Evolutionary conservation across 208 protist species (phyloP).

Genomic region (Acanthamoeba culbertsoni): DNA sequence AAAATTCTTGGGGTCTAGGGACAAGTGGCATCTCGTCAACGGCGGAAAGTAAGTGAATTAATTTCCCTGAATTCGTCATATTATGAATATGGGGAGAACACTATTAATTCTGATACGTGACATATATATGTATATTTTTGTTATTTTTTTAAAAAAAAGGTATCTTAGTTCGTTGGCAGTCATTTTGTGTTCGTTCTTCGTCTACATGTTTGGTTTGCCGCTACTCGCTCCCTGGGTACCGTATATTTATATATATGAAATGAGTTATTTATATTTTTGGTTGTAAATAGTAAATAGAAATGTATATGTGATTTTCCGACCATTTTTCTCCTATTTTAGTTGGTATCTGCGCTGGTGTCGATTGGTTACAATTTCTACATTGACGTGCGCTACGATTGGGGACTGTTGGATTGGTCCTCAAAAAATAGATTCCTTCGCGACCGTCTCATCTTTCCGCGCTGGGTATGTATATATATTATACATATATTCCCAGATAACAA

Average conservation of each 20-base stretch:
- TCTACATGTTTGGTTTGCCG: not conserved
- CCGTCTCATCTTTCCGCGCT: not conserved
- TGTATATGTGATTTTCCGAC: too few species aligned
- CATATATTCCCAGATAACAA: not conserved
- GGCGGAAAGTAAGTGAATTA: not conserved
- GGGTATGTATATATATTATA: not conserved
- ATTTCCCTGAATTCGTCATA: not conserved
- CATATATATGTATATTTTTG: not conserved
- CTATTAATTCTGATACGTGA: too few species aligned
- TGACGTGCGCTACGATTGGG: constrained; percentile 8
- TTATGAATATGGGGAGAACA: too few species aligned
- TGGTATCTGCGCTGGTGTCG: not conserved
- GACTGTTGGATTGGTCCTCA: not conserved
- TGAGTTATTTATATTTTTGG: too few species aligned
- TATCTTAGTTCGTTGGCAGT: not conserved
- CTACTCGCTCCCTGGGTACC: not conserved
- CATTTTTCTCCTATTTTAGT: too few species aligned
- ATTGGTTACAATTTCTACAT: not conserved
- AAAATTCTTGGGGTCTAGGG: constrained; percentile 66
- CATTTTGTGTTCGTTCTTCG: not conserved
- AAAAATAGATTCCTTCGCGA: constrained; percentile 8
- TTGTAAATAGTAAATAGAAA: too few species aligned
- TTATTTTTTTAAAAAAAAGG: not conserved
- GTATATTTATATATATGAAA: too few species aligned
- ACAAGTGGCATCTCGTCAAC: constrained; percentile 72